phyloP scores from a whole-genome alignment of 192 early-diverging fungal genomes.

The Borealophlyctis nickersoniae region DNA sequence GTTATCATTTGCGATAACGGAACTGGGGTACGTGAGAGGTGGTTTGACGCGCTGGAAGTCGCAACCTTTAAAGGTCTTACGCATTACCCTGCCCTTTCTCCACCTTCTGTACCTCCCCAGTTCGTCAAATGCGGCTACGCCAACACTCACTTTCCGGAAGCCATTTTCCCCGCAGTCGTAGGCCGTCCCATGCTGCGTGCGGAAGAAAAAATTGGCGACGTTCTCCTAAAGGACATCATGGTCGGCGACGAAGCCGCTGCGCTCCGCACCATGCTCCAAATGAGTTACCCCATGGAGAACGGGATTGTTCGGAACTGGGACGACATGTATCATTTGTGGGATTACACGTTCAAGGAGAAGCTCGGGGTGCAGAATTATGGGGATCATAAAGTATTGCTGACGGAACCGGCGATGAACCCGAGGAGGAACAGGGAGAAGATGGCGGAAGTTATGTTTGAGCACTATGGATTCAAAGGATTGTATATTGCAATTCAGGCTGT shows the following conservation, averaged over 20 bases:
- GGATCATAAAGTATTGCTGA: conserved; percentile 91
- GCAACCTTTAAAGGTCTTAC: background rate
- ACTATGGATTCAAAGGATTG: conserved; percentile 95
- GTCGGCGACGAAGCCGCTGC: conserved; percentile 73
- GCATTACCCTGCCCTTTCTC: background rate
- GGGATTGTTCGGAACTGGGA: conserved; percentile 78
- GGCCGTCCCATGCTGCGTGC: conserved; percentile 96
- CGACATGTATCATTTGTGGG: conserved; percentile 77
- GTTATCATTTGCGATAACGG: conserved; percentile 61
- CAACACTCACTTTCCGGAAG: conserved; percentile 91
- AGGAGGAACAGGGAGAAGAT: conserved; percentile 99
- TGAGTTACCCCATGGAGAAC: conserved; percentile 74
- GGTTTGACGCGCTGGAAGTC: background rate
- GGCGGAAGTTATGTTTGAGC: conserved; percentile 99
- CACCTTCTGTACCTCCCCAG: conserved; percentile 43
- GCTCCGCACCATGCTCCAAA: conserved; percentile 66
- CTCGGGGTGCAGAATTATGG: conserved; percentile 75
- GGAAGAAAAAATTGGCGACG: conserved; percentile 78
- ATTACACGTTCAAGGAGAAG: conserved; percentile 94
- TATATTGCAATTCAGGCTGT: conserved; percentile 98
- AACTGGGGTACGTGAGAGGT: conserved; percentile 41
- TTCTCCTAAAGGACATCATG: conserved; percentile 70
- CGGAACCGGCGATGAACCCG: conserved; percentile 96
- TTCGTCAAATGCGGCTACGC: conserved; percentile 98
- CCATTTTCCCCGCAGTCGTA: conserved; percentile 97